phyloP scores from a whole-genome alignment of 2,329 filamentous ascomycete genomes.

The Coniochaeta hoffmannii region DNA sequence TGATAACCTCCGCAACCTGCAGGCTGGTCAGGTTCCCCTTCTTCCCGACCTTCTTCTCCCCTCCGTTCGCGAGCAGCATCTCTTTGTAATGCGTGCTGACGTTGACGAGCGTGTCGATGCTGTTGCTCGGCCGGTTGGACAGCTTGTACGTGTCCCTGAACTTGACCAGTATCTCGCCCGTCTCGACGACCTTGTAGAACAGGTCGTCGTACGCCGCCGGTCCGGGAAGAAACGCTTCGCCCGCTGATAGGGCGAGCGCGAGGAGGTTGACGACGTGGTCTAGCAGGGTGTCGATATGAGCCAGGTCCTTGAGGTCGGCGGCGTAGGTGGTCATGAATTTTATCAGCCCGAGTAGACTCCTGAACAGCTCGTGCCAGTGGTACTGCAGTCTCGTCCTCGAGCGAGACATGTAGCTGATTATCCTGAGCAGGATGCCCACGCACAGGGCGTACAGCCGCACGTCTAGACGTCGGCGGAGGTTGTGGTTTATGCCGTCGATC shows the following conservation, averaged over 20 bases:
- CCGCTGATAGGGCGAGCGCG: constrained; percentile 74
- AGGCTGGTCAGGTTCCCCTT: constrained; percentile 66
- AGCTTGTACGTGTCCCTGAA: constrained; percentile 73
- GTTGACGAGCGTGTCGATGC: constrained; percentile 76
- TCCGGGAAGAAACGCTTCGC: constrained; percentile 85
- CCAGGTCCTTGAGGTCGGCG: constrained; percentile 61
- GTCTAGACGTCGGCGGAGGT: constrained; percentile 78
- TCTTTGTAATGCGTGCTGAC: constrained; percentile 83
- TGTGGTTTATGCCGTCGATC: constrained; percentile 90
- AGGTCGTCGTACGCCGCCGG: constrained; percentile 88
- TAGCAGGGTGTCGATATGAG: constrained; percentile 66
- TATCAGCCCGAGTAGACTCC: constrained; percentile 77
- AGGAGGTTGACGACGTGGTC: constrained; percentile 75
- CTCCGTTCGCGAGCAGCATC: constrained; percentile 62
- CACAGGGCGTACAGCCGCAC: constrained; percentile 76
- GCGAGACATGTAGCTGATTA: constrained; percentile 77
- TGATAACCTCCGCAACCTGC: constrained; percentile 86
- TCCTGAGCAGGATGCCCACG: constrained; percentile 72
- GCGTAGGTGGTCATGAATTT: constrained; percentile 87
- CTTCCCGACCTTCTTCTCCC: constrained; percentile 27
- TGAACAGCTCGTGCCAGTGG: constrained; percentile 95
- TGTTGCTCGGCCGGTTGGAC: constrained; percentile 51
- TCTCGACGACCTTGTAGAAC: constrained; percentile 97
- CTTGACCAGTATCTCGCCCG: constrained; percentile 71
- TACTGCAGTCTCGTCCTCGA: constrained; percentile 76